phyloP scores from a whole-genome alignment of 352 stramenopile species.

The Aphanomyces stellatus region DNA sequence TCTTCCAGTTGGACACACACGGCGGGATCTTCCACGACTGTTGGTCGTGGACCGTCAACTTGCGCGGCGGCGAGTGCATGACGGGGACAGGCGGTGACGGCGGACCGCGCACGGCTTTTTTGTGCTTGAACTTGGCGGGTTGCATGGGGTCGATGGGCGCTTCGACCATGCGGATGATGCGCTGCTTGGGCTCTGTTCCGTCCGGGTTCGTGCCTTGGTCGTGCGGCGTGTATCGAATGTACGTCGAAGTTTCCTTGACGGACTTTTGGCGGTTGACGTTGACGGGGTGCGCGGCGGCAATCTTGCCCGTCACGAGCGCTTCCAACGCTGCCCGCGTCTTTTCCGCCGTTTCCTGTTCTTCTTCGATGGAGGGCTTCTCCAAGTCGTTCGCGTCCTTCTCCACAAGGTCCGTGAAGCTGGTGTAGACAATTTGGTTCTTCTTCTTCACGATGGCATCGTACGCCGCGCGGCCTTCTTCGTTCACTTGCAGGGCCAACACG shows the following conservation, averaged over 20 bases:
- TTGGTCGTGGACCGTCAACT: conserved; percentile 90
- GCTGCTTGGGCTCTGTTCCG: conserved; percentile 59
- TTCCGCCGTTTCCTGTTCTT: conserved; percentile 58
- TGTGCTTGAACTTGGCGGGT: conserved; percentile 98
- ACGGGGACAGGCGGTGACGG: conserved; percentile 87
- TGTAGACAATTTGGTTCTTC: conserved; percentile 80
- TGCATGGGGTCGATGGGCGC: conserved; percentile 98
- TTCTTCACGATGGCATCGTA: conserved; percentile 97
- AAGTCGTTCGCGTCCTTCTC: conserved; percentile 62
- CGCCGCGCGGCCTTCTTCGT: conserved; percentile 72
- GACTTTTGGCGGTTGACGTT: conserved; percentile 87
- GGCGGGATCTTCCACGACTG: conserved; percentile 99
- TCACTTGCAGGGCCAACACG: conserved; percentile 88
- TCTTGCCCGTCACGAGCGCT: conserved; percentile 86
- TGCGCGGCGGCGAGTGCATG: conserved; percentile 88
- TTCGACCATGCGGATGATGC: conserved; percentile 98
- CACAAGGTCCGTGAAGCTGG: conserved; percentile 88
- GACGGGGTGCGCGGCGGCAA: conserved; percentile 68
- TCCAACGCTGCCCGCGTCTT: conserved; percentile 84
- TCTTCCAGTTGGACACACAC: conserved; percentile 99
- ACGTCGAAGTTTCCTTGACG: conserved; percentile 70
- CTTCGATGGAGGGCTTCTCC: conserved; percentile 38
- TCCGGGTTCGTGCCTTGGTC: conserved; percentile 54
- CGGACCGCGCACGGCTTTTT: conserved; percentile 91
- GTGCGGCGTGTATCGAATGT: conserved; percentile 80